Evolutionary conservation across 305 asterid genomes (phyloP).

Genomic region (Plantago lanceolata): DNA sequence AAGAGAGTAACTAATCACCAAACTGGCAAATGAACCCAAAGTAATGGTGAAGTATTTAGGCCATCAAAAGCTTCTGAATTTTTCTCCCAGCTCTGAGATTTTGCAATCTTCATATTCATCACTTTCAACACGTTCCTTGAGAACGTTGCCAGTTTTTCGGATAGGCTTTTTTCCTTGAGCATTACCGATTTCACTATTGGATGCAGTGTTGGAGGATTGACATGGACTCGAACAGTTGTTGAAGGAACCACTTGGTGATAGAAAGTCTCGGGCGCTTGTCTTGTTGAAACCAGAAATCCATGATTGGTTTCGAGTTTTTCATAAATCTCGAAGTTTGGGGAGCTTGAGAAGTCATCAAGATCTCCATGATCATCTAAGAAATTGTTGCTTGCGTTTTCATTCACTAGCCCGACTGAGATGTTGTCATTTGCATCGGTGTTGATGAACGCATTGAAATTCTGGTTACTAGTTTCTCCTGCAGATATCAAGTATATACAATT

Average conservation of each 20-base stretch:
- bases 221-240: constrained; percentile 55
- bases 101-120: constrained; percentile 17
- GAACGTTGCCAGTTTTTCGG: constrained; percentile 27
- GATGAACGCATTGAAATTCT: constrained; percentile 31
- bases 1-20: constrained; percentile 38
- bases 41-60: constrained; percentile 44
- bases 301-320: constrained; percentile 61
- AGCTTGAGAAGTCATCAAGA: constrained; percentile 53
- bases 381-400: constrained; percentile 33
- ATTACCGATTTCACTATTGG: constrained; percentile 28
- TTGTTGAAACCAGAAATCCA: constrained; percentile 72
- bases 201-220: constrained; percentile 39
- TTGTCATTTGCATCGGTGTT: constrained; percentile 31
- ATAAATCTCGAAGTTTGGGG: constrained; percentile 49
- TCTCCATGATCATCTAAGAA: constrained; percentile 52
- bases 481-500: neutral
- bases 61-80: constrained; percentile 29
- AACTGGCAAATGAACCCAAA: constrained; percentile 64
- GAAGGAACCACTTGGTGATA: constrained; percentile 84
- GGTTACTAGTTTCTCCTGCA: constrained; percentile 53
- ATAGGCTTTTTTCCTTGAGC: constrained; percentile 14
- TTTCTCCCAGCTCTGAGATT: constrained; percentile 7
- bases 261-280: constrained; percentile 62
- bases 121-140: constrained; percentile 35
- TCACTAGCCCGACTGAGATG: constrained; percentile 38